Percentiles rank a stretch among this genome's conserved stretches.
Conservation (phyloP, 257 asterid genomes). For the Nicotiana otophora region DNA sequence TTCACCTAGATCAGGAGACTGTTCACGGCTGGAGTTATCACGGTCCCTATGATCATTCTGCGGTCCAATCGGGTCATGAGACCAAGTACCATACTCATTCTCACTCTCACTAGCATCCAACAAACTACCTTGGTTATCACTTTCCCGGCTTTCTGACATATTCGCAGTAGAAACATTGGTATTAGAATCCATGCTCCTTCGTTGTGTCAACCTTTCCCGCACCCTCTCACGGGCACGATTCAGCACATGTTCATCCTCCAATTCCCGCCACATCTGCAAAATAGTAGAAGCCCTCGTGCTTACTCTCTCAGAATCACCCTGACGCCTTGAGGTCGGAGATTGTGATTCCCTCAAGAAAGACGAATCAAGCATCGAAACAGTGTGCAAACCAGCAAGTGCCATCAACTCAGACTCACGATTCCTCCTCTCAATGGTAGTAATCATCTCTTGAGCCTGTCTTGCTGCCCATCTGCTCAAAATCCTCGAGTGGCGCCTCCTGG, state of each 20-base stretch:
- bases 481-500: slow-evolving; percentile 82
- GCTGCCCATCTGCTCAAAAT: slow-evolving; percentile 87
- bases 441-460: slow-evolving; percentile 86
- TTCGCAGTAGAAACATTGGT: slow-evolving; percentile 36
- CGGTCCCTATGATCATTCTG: slow-evolving; percentile 42
- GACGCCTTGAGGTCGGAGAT: slow-evolving; percentile 72
- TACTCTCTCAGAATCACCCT: slow-evolving; percentile 73
- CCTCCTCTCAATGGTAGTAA: slow-evolving; percentile 83
- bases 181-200: slow-evolving; percentile 52
- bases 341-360: slow-evolving; percentile 84
- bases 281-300: slow-evolving; percentile 74
- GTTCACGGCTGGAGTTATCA: slow-evolving; percentile 77
- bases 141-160: slow-evolving; percentile 50
- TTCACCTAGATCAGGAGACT: slow-evolving; percentile 84
- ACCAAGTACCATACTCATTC: slow-evolving; percentile 54
- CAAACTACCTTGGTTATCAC: slow-evolving; percentile 51
- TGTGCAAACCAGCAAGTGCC: slow-evolving; percentile 83
- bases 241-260: slow-evolving; percentile 75
- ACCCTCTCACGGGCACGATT: slow-evolving; percentile 66
- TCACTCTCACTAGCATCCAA: slow-evolving; percentile 62
- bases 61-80: slow-evolving; percentile 40
- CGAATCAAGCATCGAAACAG: slow-evolving; percentile 82
- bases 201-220: slow-evolving; percentile 70
- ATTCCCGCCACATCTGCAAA: slow-evolving; percentile 90
- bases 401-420: slow-evolving; percentile 81